Percentiles rank a stretch among this genome's conserved stretches.
phyloP scores from a whole-genome alignment of 768 basidiomycete genomes.

The Hericium coralloides region DNA sequence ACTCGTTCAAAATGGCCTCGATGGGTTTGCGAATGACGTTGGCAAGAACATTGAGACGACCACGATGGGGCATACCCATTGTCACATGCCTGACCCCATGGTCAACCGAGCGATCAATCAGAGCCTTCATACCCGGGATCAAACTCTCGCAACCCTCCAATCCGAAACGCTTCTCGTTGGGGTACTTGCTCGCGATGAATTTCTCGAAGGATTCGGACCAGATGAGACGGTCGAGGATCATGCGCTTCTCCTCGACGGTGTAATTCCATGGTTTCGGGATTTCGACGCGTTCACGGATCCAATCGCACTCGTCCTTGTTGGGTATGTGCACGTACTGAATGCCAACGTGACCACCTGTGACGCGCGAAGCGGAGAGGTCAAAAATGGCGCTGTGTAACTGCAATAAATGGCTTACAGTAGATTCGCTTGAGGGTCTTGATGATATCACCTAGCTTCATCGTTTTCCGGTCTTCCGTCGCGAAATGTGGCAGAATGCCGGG shows the following conservation, averaged over 20 bases:
- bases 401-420: constrained; percentile 61
- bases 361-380: constrained; percentile 2
- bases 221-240: constrained; percentile 98
- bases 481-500: constrained; percentile 97
- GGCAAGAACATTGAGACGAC: constrained; percentile 93
- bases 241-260: constrained; percentile 94
- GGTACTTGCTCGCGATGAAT: constrained; percentile 97
- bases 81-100: constrained; percentile 93
- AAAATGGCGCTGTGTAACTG: constrained; percentile 1
- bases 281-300: constrained; percentile 96
- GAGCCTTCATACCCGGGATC: constrained; percentile 98
- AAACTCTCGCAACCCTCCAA: constrained; percentile 97
- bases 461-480: constrained; percentile 73
- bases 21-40: constrained; percentile 99
- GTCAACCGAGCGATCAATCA: constrained; percentile 97
- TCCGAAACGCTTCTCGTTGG: constrained; percentile 99
- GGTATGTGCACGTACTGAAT: constrained; percentile 95
- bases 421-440: constrained; percentile 86
- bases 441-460: constrained; percentile 87
- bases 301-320: constrained; percentile 97
- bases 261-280: constrained; percentile 97
- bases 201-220: constrained; percentile 99
- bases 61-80: constrained; percentile 99
- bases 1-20: constrained; percentile 97
- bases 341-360: constrained; percentile 73